A percentile compares a stretch with the other conserved stretches of the same genome.
Evolutionary conservation across 257 asterid species (phyloP).

Genomic region (Penstemon eatonii): DNA sequence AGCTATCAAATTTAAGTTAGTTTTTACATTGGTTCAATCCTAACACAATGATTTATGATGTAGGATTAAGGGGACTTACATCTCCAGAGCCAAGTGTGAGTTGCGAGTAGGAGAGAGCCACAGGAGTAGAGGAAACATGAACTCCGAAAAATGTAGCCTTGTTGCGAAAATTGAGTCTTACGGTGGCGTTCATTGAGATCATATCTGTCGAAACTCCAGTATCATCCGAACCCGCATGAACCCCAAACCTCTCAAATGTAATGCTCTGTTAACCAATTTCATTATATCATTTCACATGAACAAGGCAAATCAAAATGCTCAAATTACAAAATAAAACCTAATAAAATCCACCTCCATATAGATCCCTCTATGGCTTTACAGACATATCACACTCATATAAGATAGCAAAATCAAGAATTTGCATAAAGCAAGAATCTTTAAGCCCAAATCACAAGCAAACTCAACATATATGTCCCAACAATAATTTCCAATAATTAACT

Average conservation of each 20-base stretch:
- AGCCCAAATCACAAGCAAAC: background rate
- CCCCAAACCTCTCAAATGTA: slow-evolving; percentile 54
- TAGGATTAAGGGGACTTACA: slow-evolving; percentile 40
- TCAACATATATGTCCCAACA: background rate
- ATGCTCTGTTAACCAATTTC: slow-evolving; percentile 47
- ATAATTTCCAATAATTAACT: background rate
- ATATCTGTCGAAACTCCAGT: slow-evolving; percentile 74
- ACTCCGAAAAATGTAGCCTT: slow-evolving; percentile 80
- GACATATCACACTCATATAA: background rate
- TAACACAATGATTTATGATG: too few relatives aligned
- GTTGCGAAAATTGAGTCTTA: slow-evolving; percentile 56
- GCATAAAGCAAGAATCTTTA: background rate
- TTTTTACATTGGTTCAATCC: background rate
- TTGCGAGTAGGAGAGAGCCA: slow-evolving; percentile 57
- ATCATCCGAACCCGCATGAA: slow-evolving; percentile 76
- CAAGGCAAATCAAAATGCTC: background rate
- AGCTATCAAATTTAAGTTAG: background rate
- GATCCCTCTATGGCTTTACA: background rate
- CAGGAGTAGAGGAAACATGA: slow-evolving; percentile 66
- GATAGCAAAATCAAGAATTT: background rate
- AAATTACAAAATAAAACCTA: too few relatives aligned
- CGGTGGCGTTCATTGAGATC: slow-evolving; percentile 70
- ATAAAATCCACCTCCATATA: background rate
- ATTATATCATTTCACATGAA: background rate
- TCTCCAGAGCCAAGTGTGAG: slow-evolving; percentile 59